Evolutionary conservation across 768 basidiomycete genomes (phyloP).

Genomic region (Cubamyces lactineus): DNA sequence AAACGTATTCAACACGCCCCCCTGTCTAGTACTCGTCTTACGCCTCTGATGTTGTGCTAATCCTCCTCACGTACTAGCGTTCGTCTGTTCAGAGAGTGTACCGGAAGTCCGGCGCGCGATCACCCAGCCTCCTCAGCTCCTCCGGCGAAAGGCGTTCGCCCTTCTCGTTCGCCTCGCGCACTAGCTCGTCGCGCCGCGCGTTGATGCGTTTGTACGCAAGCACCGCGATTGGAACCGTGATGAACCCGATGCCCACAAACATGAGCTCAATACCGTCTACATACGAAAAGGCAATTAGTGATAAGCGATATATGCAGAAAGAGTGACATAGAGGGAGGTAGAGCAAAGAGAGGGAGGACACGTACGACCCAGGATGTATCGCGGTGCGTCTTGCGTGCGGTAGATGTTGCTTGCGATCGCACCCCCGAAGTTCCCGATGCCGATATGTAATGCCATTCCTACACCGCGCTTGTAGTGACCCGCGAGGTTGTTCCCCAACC

Average conservation of each 20-base stretch:
- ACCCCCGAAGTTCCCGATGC: constrained; percentile 67
- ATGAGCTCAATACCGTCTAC: constrained; percentile 66
- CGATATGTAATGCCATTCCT: constrained; percentile 70
- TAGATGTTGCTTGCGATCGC: constrained; percentile 69
- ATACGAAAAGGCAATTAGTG: background rate
- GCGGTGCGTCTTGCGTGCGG: constrained; percentile 58
- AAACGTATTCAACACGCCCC: no score
- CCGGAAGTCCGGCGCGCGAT: constrained; percentile 64
- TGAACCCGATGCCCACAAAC: constrained; percentile 68
- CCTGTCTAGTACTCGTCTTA: no score
- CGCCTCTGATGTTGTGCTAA: no score
- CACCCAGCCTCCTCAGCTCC: constrained; percentile 49
- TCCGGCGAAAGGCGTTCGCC: constrained; percentile 28
- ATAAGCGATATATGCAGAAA: no score
- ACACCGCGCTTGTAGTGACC: constrained; percentile 74
- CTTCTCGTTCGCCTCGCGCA: constrained; percentile 35
- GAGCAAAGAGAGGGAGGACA: constrained; percentile 31
- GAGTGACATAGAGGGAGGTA: background rate
- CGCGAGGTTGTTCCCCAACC: constrained; percentile 61
- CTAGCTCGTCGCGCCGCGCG: constrained; percentile 47
- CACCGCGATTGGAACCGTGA: constrained; percentile 51
- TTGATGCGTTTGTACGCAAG: constrained; percentile 61
- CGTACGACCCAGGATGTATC: constrained; percentile 64
- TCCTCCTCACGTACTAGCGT: no score
- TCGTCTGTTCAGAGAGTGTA: constrained; percentile 3